Evolutionary conservation across 75 land plant genomes (phyloP), one percentile per base, ranked within the genome.

Genomic region (Pseudotsuga menziesii): DNA sequence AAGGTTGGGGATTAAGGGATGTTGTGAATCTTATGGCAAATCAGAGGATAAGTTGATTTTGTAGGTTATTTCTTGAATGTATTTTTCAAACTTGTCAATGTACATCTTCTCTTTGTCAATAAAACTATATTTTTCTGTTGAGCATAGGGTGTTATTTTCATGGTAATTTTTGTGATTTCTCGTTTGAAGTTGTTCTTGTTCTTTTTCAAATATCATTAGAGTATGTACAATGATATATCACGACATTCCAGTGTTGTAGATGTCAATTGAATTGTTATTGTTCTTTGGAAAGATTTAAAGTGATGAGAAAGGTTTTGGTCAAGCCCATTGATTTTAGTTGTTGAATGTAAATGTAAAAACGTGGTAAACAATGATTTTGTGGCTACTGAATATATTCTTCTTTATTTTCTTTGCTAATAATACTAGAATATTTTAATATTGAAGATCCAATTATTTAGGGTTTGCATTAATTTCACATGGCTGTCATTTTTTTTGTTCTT

Each of bases 191-290:
- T 36, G 44, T 41, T 67, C 19, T 36, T 36, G 22, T 67, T 13
- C 7, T 69, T 69, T 20, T 19, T n/a, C 52, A 20, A 22, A 69
- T 23, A 22, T 39, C 72, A 20, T 15, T 19, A 20, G 7, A 6
- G n/a, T 69, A 41, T 69, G 72, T 69, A 69, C 72, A 69, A 23
- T 20, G 72, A 69, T 66, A 35, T 66, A 36, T 66, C 39, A 39
- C 12, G 72, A 20, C 12, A 5, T 13, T 23, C 13, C 39, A 39
- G 72, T 2, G 52, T 69, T 69, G 20, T 69, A 69, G 39, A 66
- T 66, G 32, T 29, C 32, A 39, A 35, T 32, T 29, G 70, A 35
- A 66, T 32, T 6, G 22, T 69, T 69, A 39, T 69, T 69, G 0
- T 41, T 69, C 20, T 15, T 14, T 20, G 3, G 23, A 23, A 39